Evolutionary conservation across 208 protist genomes (phyloP), one percentile per base, ranked within the genome.

Genomic region (Trypanosoma lewisi): DNA sequence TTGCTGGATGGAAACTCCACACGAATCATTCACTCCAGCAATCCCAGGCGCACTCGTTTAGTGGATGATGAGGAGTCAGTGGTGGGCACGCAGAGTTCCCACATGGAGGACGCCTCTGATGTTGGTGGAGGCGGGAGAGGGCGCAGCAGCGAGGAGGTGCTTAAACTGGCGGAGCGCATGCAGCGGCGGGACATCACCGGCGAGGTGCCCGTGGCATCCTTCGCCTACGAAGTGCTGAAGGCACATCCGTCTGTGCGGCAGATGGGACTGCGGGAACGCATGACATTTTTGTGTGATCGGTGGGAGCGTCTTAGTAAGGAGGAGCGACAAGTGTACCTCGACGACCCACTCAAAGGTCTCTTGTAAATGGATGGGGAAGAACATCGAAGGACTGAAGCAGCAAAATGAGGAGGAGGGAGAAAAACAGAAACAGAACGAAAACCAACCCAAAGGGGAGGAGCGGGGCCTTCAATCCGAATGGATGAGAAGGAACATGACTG

Each of bases 261-360:
- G 41, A 93, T 93, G 83, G 84, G 84, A 12, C 52, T 95, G 31
- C 78, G 83, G 5, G 89, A 95, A 69, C 81, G 89, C n/a, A 93
- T 95, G 84, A 77, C 87, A 57, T 93, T 95, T 58, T 58, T 93
- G 21, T 79, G 78, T 39, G 77, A 72, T 21, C 70, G 84, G 5
- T 95, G 89, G 89, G 67, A 79, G 19, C 75, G 80, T 47, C 78
- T 95, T 17, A 85, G 74, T 25, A 48, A 76, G 44, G 77, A 73
- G 41, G 73, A 93, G 71, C 77, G 75, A 16, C 36, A 88, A 19
- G 71, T 76, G 31, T 95, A 92, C 65, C 52, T 93, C 19, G 87
- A 89, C 53, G 66, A 91, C 67, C 89, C 89, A 0, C 73, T 95
- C 44, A 85, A 85, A 39, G 89, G 89, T 5, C 60, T 95, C n/a